Conservation (phyloP, 2,329 filamentous ascomycete species). For the Colletotrichum lindemuthianum region DNA sequence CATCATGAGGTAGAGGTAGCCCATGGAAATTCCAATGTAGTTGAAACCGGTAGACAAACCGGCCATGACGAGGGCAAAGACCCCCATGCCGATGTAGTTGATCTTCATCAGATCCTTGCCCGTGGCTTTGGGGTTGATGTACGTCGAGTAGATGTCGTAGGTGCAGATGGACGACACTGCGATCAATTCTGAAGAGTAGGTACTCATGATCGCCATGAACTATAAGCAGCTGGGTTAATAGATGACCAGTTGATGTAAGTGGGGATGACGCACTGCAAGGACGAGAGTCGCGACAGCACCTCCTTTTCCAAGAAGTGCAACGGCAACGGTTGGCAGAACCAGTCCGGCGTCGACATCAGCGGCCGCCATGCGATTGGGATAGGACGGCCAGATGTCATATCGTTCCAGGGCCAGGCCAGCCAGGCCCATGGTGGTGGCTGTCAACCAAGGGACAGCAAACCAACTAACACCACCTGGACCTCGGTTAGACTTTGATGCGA, state of each 20-base stretch:
- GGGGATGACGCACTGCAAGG: conserved; percentile 59
- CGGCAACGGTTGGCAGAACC: conserved; percentile 85
- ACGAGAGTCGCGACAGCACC: conserved; percentile 83
- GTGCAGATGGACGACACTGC: conserved; percentile 86
- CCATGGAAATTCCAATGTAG: conserved; percentile 78
- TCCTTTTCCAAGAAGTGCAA: conserved; percentile 82
- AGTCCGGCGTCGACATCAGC: conserved; percentile 84
- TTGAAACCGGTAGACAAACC: conserved; percentile 76
- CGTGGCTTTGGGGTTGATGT: conserved; percentile 77
- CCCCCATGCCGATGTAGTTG: conserved; percentile 71
- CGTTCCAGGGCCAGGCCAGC: conserved; percentile 82
- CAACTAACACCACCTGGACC: conserved; percentile 72
- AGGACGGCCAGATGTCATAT: conserved; percentile 77
- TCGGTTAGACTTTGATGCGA: too few species aligned
- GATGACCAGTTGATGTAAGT: too few species aligned
- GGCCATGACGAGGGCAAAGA: conserved; percentile 79
- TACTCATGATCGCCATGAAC: conserved; percentile 91
- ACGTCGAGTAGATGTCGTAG: conserved; percentile 85
- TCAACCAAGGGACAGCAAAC: conserved; percentile 94
- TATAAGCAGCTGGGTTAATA: background rate
- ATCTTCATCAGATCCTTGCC: conserved; percentile 79
- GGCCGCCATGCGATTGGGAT: conserved; percentile 74
- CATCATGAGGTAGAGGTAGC: conserved; percentile 85
- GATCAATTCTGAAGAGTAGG: conserved; percentile 84
- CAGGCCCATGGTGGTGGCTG: conserved; percentile 88